Evolutionary conservation across 2,329 filamentous ascomycete genomes (phyloP).

Genomic region (Fusarium nurragi): DNA sequence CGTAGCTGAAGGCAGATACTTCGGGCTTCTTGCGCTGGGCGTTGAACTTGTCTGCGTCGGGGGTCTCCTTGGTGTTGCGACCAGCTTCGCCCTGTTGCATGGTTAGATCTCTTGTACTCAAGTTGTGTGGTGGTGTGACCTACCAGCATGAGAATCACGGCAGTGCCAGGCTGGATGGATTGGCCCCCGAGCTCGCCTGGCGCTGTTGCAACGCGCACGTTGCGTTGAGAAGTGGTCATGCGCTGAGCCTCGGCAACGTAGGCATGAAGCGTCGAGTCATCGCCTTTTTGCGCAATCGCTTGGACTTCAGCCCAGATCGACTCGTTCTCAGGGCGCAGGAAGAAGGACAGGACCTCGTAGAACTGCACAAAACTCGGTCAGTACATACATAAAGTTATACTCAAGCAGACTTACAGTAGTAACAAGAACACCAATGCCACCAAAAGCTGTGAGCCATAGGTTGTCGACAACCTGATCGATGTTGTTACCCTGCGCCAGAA

Average conservation of each 20-base stretch:
- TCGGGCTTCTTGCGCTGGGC: constrained; percentile 52
- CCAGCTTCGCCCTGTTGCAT: constrained; percentile 49
- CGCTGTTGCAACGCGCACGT: constrained; percentile 49
- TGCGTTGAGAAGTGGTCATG: constrained; percentile 53
- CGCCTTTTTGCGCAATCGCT: constrained; percentile 48
- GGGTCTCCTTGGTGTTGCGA: constrained; percentile 51
- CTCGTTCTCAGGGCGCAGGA: constrained; percentile 53
- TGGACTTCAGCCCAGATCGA: constrained; percentile 57
- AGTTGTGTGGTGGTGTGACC: constrained; percentile 18
- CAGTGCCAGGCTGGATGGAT: constrained; percentile 52
- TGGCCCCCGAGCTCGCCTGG: constrained; percentile 51
- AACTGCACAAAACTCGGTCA: constrained; percentile 47
- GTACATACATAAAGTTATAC: background rate
- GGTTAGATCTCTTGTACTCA: constrained; percentile 16
- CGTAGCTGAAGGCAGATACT: constrained; percentile 57
- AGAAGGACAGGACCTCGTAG: constrained; percentile 56
- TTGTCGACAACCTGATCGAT: constrained; percentile 50
- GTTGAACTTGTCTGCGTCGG: constrained; percentile 53
- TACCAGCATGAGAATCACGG: constrained; percentile 54
- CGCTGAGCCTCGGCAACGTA: constrained; percentile 56
- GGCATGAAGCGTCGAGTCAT: constrained; percentile 48
- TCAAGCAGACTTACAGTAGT: constrained; percentile 46
- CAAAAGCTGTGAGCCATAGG: constrained; percentile 54
- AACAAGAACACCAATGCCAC: constrained; percentile 52
- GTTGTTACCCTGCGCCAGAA: constrained; percentile 48